phyloP scores from a whole-genome alignment of 202 grass and related monocot species.

The Zizania palustris region DNA sequence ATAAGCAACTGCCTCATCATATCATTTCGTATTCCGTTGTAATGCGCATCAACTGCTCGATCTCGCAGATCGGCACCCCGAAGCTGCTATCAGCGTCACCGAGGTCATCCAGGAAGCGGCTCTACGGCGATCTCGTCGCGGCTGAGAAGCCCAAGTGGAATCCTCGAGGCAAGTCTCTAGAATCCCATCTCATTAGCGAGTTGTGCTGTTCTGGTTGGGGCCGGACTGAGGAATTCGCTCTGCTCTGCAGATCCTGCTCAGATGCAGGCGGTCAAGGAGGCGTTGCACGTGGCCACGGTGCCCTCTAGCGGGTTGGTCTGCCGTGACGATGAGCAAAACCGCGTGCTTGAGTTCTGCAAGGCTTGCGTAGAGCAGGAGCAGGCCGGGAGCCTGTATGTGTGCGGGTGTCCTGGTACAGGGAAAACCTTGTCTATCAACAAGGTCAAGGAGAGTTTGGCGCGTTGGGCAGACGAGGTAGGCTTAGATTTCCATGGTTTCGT shows the following conservation, averaged over 20 bases:
- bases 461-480: slow-evolving; percentile 71
- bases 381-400: slow-evolving; percentile 79
- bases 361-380: slow-evolving; percentile 54
- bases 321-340: slow-evolving; percentile 72
- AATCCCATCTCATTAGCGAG: slow-evolving; percentile 13
- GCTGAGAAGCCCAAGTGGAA: slow-evolving; percentile 63
- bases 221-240: slow-evolving; percentile 32
- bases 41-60: slow-evolving; percentile 45
- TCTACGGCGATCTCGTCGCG: slow-evolving; percentile 59
- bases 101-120: slow-evolving; percentile 74
- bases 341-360: slow-evolving; percentile 76
- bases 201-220: background rate
- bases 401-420: slow-evolving; percentile 87
- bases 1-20: background rate
- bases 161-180: slow-evolving; percentile 51
- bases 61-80: slow-evolving; percentile 37
- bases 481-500: background rate
- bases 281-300: slow-evolving; percentile 69
- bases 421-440: slow-evolving; percentile 85
- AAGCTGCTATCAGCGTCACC: slow-evolving; percentile 65
- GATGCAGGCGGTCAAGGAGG: slow-evolving; percentile 83
- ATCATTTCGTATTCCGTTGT: background rate
- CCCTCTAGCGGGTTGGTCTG: slow-evolving; percentile 66
- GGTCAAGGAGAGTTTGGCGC: slow-evolving; percentile 54
- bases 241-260: slow-evolving; percentile 61